These are phyloP conservation scores for Boletellus ananiceps DNA, from an alignment of 768 basidiomycete genomes.

Conservation along the genomic window DNA sequence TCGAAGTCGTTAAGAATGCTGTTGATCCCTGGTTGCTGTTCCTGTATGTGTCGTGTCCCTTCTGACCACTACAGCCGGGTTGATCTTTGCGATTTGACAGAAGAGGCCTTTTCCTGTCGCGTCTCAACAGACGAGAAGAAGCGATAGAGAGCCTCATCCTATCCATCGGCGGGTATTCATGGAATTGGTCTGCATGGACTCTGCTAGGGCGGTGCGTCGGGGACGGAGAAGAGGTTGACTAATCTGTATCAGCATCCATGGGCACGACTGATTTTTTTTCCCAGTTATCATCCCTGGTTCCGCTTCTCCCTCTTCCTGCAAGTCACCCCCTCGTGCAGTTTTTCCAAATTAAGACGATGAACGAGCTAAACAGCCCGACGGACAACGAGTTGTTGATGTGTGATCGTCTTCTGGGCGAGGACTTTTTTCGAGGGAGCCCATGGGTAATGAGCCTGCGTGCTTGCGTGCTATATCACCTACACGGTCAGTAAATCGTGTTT, in stretches of 20 bases:
- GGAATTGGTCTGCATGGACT: slow-evolving; percentile 95
- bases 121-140: slow-evolving; percentile 74
- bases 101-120: slow-evolving; percentile 77
- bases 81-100: slow-evolving; percentile 37
- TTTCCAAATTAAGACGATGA: slow-evolving; percentile 86
- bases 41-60: slow-evolving; percentile 43
- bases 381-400: slow-evolving; percentile 82
- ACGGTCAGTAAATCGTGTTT: slow-evolving; percentile 53
- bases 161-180: slow-evolving; percentile 75
- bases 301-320: slow-evolving; percentile 44
- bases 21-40: slow-evolving; percentile 83
- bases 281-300: slow-evolving; percentile 43
- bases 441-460: slow-evolving; percentile 88
- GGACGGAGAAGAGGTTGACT: slow-evolving; percentile 78
- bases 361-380: slow-evolving; percentile 84
- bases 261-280: slow-evolving; percentile 9
- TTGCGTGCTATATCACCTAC: slow-evolving; percentile 82
- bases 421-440: slow-evolving; percentile 76
- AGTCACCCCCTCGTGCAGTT: slow-evolving; percentile 55
- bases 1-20: slow-evolving; percentile 52
- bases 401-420: slow-evolving; percentile 63
- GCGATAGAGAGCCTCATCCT: slow-evolving; percentile 77
- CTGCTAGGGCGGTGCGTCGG: slow-evolving; percentile 74
- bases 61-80: neutral
- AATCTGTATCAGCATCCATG: neutral